Evolutionary conservation across 2,329 filamentous ascomycete genomes (phyloP).

Genomic region (Acephala macrosclerotiorum): DNA sequence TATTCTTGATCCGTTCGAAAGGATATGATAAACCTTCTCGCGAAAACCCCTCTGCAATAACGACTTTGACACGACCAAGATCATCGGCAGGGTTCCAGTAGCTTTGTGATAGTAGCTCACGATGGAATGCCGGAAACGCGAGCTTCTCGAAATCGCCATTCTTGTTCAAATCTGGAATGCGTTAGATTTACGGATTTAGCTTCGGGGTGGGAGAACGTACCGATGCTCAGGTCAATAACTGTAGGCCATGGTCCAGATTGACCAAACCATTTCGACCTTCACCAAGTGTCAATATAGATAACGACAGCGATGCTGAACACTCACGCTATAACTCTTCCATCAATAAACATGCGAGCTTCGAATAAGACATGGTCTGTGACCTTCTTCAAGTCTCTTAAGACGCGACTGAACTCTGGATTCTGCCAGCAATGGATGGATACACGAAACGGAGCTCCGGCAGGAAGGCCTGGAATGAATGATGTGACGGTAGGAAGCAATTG

Average conservation of each 20-base stretch:
- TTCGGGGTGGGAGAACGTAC: slow-evolving; percentile 45
- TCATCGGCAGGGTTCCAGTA: slow-evolving; percentile 77
- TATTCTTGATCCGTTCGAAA: slow-evolving; percentile 73
- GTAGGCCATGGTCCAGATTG: slow-evolving; percentile 58
- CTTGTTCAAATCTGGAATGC: slow-evolving; percentile 40
- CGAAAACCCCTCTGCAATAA: slow-evolving; percentile 77
- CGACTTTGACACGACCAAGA: slow-evolving; percentile 76
- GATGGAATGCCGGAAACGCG: slow-evolving; percentile 75
- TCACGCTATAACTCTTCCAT: slow-evolving; percentile 70
- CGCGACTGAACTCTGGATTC: slow-evolving; percentile 63
- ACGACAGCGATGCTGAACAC: not conserved
- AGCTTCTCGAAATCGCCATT: slow-evolving; percentile 66
- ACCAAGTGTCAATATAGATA: not conserved
- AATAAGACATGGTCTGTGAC: slow-evolving; percentile 64
- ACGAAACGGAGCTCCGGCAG: slow-evolving; percentile 65
- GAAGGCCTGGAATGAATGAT: slow-evolving; percentile 73
- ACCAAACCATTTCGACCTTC: slow-evolving; percentile 57
- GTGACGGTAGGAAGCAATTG: slow-evolving; percentile 68
- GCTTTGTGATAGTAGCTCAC: slow-evolving; percentile 71
- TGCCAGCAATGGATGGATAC: slow-evolving; percentile 81
- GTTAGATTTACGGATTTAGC: slow-evolving; percentile 5
- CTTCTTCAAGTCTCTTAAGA: slow-evolving; percentile 61
- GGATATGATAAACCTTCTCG: slow-evolving; percentile 57
- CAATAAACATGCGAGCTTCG: slow-evolving; percentile 72
- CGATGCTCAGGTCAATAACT: slow-evolving; percentile 50